Evolutionary conservation across 2,329 filamentous ascomycete species (phyloP).

Genomic region (Mollisiaceae sp.): DNA sequence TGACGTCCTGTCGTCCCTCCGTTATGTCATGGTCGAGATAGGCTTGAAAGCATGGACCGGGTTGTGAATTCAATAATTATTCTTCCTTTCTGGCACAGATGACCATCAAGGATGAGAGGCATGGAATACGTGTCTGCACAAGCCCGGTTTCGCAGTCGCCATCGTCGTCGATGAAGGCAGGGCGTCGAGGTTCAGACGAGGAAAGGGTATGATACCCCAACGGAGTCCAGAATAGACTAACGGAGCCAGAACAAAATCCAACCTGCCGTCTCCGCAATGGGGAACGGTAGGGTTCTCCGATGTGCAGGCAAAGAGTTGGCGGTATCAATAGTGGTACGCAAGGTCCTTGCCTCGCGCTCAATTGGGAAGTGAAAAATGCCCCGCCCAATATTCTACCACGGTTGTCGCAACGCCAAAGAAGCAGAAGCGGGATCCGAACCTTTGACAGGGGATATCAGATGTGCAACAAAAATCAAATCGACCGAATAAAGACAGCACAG

Average conservation of each 20-base stretch:
- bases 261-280: background rate
- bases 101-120: background rate
- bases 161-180: slow-evolving; percentile 1
- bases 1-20: background rate
- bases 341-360: slow-evolving; percentile 8
- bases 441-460: slow-evolving; percentile 16
- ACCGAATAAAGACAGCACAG: background rate
- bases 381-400: slow-evolving; percentile 11
- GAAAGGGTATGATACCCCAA: background rate
- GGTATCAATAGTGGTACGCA: background rate
- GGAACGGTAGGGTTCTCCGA: slow-evolving; percentile 8
- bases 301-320: slow-evolving; percentile 6
- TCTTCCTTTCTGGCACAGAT: background rate
- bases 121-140: background rate
- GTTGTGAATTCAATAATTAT: background rate
- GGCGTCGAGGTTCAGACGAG: background rate
- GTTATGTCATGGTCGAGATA: background rate
- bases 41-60: background rate
- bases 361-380: slow-evolving; percentile 10
- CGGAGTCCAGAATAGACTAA: background rate
- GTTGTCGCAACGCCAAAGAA: slow-evolving; percentile 19
- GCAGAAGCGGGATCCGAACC: slow-evolving; percentile 15
- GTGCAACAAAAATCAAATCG: slow-evolving; percentile 11
- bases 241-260: background rate
- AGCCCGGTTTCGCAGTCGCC: background rate